These are phyloP conservation scores for Colletotrichum sp. DNA, from an alignment of 2,329 filamentous ascomycete genomes.

Conservation along the genomic window DNA sequence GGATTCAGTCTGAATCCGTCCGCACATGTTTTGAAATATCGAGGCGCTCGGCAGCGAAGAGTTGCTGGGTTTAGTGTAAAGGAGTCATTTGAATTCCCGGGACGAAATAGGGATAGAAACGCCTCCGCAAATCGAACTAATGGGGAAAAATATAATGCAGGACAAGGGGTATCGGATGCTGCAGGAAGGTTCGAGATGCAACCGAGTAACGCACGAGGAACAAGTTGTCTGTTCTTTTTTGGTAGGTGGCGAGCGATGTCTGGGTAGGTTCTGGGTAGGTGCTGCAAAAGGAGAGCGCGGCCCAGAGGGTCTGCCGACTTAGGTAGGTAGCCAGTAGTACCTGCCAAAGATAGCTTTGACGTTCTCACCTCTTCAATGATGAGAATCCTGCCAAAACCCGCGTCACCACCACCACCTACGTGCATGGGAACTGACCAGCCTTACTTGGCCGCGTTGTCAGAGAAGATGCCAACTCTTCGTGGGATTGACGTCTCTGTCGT, in stretches of 20 bases:
- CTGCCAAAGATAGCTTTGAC: neutral
- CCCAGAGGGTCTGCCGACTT: neutral
- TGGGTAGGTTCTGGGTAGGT: neutral
- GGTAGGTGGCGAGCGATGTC: neutral
- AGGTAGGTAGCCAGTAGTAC: neutral
- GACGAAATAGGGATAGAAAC: neutral
- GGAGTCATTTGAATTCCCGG: neutral
- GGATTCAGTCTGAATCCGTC: neutral
- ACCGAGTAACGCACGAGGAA: neutral
- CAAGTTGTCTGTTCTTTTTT: neutral
- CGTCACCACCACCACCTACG: neutral
- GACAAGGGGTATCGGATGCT: neutral
- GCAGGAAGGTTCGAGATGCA: neutral
- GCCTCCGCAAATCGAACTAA: neutral
- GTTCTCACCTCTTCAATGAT: neutral
- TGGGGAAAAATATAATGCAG: neutral
- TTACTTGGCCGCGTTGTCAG: neutral
- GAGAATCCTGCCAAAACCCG: neutral
- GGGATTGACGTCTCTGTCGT: conserved; percentile 52
- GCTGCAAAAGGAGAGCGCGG: neutral
- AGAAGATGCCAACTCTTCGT: conserved; percentile 53
- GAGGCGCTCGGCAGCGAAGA: neutral
- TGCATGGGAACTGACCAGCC: neutral
- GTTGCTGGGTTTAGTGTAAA: neutral
- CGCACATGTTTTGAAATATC: neutral